A percentile compares a stretch with the other conserved stretches of the same genome.
phyloP scores from a whole-genome alignment of 768 basidiomycete genomes.

The Russula dissimulans region DNA sequence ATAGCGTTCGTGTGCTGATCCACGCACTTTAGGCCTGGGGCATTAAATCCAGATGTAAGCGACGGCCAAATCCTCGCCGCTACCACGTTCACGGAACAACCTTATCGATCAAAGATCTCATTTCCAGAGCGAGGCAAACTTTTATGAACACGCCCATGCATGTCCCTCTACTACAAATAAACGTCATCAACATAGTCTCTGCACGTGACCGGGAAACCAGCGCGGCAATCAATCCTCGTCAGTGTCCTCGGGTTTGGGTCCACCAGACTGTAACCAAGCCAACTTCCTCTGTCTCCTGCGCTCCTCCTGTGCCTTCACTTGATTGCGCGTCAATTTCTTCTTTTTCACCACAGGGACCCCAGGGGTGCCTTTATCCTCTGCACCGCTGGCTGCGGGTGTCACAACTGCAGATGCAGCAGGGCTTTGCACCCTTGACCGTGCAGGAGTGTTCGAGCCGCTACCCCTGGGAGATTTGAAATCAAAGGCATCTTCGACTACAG shows the following conservation, averaged over 20 bases:
- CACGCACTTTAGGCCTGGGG: conserved; percentile 14
- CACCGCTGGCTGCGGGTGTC: conserved; percentile 76
- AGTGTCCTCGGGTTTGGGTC: conserved; percentile 75
- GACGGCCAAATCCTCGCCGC: conserved; percentile 9
- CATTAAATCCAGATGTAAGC: conserved; percentile 1
- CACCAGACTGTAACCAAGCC: conserved; percentile 75
- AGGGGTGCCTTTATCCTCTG: conserved; percentile 44
- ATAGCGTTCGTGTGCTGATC: conserved; percentile 10
- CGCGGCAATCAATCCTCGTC: conserved; percentile 32
- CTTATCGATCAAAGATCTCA: conserved; percentile 16
- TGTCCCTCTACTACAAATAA: conserved; percentile 7
- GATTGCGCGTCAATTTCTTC: conserved; percentile 87
- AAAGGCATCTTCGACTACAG: conserved; percentile 79
- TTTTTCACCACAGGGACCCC: conserved; percentile 56
- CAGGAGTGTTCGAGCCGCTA: conserved; percentile 63
- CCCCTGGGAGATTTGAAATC: conserved; percentile 62
- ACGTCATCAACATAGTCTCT: background rate
- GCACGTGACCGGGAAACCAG: background rate
- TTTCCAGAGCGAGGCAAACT: conserved; percentile 10
- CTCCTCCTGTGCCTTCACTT: conserved; percentile 83
- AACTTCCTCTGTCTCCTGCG: conserved; percentile 71
- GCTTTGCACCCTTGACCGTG: conserved; percentile 57
- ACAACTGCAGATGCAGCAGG: conserved; percentile 59
- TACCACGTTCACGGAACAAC: conserved; percentile 15
- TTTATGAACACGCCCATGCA: background rate